phyloP scores from a whole-genome alignment of 2,329 filamentous ascomycete genomes.

The Cylindrodendrum hubeiense region DNA sequence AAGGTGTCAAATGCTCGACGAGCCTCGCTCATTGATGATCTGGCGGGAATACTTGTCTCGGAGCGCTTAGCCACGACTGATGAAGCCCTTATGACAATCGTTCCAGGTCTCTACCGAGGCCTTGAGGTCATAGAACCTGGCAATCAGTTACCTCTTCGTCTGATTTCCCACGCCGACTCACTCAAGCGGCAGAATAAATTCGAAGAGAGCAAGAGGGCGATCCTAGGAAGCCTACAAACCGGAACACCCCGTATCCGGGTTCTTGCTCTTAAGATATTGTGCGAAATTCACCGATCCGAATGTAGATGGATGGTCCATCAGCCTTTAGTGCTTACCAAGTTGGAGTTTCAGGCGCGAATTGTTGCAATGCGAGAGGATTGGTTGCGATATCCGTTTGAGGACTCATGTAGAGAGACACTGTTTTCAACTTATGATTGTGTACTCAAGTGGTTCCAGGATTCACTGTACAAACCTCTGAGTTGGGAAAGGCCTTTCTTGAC shows the following conservation, averaged over 20 bases:
- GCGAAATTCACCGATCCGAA: background rate
- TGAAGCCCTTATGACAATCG: background rate
- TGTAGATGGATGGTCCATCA: background rate
- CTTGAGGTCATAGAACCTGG: background rate
- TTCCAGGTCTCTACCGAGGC: background rate
- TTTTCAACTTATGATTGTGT: background rate
- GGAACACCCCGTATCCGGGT: background rate
- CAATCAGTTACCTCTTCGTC: background rate
- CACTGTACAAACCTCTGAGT: background rate
- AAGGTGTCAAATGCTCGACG: background rate
- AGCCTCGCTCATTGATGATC: background rate
- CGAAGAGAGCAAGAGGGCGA: background rate
- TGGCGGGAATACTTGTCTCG: background rate
- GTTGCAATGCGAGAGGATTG: background rate
- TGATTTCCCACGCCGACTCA: background rate
- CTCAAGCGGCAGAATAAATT: background rate
- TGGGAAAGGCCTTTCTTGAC: background rate
- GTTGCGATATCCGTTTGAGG: background rate
- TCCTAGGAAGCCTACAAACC: background rate
- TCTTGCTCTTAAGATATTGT: background rate
- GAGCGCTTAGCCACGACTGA: background rate
- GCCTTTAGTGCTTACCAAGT: background rate
- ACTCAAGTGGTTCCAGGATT: background rate
- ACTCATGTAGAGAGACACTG: too few species aligned
- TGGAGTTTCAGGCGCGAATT: background rate